These are phyloP conservation scores for Chondrus crispus DNA, from an alignment of 23 red algal species.

Conservation along the genomic window DNA sequence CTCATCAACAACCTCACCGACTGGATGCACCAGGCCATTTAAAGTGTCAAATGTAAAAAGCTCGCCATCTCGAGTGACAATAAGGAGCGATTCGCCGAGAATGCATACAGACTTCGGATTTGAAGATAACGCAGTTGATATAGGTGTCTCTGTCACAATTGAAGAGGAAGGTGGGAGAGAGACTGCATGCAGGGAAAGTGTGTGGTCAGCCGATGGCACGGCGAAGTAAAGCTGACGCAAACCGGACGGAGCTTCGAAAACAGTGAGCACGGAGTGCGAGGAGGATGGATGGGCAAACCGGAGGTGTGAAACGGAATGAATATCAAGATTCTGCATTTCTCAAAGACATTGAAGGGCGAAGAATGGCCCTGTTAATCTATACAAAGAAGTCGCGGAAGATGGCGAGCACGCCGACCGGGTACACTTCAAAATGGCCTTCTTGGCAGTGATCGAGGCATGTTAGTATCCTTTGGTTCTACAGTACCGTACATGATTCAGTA, in stretches of 20 bases:
- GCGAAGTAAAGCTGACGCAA: neutral
- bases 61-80: neutral
- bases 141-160: neutral
- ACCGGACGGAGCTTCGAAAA: neutral
- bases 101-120: neutral
- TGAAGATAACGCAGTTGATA: neutral
- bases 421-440: too few species aligned
- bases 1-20: slow-evolving; percentile 17
- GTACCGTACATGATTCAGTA: too few species aligned
- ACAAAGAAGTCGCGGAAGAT: too few species aligned
- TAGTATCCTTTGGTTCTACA: too few species aligned
- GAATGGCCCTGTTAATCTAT: too few species aligned
- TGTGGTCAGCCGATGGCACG: neutral
- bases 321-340: neutral
- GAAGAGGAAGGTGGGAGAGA: neutral
- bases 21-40: neutral
- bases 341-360: too few species aligned
- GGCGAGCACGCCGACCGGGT: too few species aligned
- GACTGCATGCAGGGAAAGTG: neutral
- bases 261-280: neutral
- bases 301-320: neutral
- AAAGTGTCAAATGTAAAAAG: neutral
- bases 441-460: too few species aligned
- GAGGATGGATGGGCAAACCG: neutral
- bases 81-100: neutral